Percentiles rank a stretch among this genome's conserved stretches.
Evolutionary conservation across 2,329 filamentous ascomycete genomes (phyloP).

Genomic region (Mariannaea sp.): DNA sequence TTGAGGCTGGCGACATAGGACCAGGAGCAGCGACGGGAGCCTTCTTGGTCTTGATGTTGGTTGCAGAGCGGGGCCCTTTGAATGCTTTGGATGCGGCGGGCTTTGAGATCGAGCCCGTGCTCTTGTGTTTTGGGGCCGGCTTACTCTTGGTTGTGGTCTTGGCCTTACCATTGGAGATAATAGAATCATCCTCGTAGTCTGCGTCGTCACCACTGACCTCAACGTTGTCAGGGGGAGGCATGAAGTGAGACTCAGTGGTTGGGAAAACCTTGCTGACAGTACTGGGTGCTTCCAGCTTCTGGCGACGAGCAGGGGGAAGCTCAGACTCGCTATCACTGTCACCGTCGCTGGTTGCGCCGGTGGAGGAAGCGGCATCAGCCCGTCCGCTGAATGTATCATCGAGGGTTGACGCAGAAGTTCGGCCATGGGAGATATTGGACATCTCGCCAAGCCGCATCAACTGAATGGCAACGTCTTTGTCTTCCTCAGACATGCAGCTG

Average conservation of each 20-base stretch:
- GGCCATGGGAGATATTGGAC: conserved; percentile 89
- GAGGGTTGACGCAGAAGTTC: conserved; percentile 89
- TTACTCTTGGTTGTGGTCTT: conserved; percentile 48
- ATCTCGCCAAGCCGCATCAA: conserved; percentile 95
- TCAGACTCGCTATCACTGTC: conserved; percentile 71
- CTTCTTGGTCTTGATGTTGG: conserved; percentile 58
- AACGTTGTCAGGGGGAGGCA: conserved; percentile 55
- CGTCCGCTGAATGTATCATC: conserved; percentile 93
- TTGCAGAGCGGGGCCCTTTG: conserved; percentile 49
- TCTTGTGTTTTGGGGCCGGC: conserved; percentile 48
- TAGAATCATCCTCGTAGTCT: conserved; percentile 43
- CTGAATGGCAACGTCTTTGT: conserved; percentile 91
- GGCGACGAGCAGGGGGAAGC: conserved; percentile 61
- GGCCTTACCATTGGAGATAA: conserved; percentile 45
- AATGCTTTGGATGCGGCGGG: conserved; percentile 45
- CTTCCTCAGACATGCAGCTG: conserved; percentile 95
- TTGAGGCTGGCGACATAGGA: conserved; percentile 67
- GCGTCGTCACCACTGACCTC: conserved; percentile 44
- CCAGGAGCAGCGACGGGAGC: conserved; percentile 45
- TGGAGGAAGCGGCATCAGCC: conserved; percentile 83
- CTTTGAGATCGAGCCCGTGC: conserved; percentile 41
- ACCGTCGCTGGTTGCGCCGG: conserved; percentile 79
- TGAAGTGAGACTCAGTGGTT: conserved; percentile 59
- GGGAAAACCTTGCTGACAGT: conserved; percentile 54
- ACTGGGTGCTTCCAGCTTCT: conserved; percentile 56